Conservation (phyloP, 495 filamentous ascomycete species). For the Penicillium egyptiacum region DNA sequence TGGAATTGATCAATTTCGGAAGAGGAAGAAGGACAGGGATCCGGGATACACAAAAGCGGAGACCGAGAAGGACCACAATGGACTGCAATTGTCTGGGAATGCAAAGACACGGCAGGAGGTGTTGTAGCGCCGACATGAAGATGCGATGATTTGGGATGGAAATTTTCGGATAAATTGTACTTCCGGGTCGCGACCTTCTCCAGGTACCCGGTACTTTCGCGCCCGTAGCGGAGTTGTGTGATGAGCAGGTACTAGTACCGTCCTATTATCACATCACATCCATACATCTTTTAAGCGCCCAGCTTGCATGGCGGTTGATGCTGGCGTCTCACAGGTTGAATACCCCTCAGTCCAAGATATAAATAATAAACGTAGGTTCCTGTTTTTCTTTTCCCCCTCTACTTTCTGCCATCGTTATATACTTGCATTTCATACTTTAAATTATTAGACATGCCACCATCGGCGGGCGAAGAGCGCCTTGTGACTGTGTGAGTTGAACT, state of each 20-base stretch:
- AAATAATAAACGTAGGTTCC: conserved; percentile 16
- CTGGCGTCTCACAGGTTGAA: conserved; percentile 17
- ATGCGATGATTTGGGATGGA: conserved; percentile 29
- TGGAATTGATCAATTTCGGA: not conserved
- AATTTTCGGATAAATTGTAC: conserved; percentile 49
- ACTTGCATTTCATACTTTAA: not conserved
- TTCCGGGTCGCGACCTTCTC: conserved; percentile 18
- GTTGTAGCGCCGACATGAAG: conserved; percentile 17
- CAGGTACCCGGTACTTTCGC: conserved; percentile 22
- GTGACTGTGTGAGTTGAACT: conserved; percentile 68
- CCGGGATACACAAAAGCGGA: not conserved
- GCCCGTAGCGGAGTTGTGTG: conserved; percentile 3
- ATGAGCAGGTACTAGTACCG: conserved; percentile 11
- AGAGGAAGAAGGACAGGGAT: conserved; percentile 2
- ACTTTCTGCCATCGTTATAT: not conserved
- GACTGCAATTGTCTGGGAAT: conserved; percentile 13
- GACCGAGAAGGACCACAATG: conserved; percentile 1
- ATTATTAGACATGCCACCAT: conserved; percentile 63
- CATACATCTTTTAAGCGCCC: conserved; percentile 26
- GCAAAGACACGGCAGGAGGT: conserved; percentile 12
- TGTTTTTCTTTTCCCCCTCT: conserved; percentile 3
- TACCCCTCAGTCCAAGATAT: conserved; percentile 24
- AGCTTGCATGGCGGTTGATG: conserved; percentile 24
- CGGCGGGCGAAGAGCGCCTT: conserved; percentile 74
- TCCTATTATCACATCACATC: conserved; percentile 25